Evolutionary conservation across 1,139 yeast species (phyloP).

Genomic region (Blastobotrys illinoisensis): DNA sequence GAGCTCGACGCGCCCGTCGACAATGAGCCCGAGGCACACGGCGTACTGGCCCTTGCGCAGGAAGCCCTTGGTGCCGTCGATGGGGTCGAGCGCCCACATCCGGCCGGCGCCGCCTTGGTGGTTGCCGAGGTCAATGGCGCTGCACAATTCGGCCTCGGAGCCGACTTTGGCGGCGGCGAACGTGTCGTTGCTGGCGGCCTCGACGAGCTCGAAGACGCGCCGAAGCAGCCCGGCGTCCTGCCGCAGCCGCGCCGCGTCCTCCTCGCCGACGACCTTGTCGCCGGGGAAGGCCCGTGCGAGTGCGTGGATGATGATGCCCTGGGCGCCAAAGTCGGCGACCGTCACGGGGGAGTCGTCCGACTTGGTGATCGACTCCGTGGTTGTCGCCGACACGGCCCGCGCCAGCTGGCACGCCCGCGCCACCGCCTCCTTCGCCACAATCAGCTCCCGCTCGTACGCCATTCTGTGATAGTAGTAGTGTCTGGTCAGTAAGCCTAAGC

Average conservation of each 20-base stretch:
- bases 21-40: slow-evolving; percentile 85
- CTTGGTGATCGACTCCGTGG: slow-evolving; percentile 58
- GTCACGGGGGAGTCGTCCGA: slow-evolving; percentile 93
- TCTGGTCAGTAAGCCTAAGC: background rate
- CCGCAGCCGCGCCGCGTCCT: slow-evolving; percentile 65
- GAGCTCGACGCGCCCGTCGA: slow-evolving; percentile 73
- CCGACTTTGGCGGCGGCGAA: slow-evolving; percentile 34
- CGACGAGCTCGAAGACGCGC: slow-evolving; percentile 34
- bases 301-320: slow-evolving; percentile 85
- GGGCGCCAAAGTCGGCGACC: slow-evolving; percentile 94
- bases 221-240: slow-evolving; percentile 44
- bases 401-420: slow-evolving; percentile 80
- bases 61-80: slow-evolving; percentile 97
- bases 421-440: slow-evolving; percentile 83
- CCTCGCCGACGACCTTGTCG: slow-evolving; percentile 93
- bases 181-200: slow-evolving; percentile 28
- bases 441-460: slow-evolving; percentile 43
- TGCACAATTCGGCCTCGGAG: slow-evolving; percentile 47
- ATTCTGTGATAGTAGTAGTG: slow-evolving; percentile 5
- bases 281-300: slow-evolving; percentile 69
- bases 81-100: slow-evolving; percentile 97
- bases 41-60: slow-evolving; percentile 95
- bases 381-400: slow-evolving; percentile 47
- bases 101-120: slow-evolving; percentile 75
- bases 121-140: slow-evolving; percentile 72